Base-by-base conservation (phyloP, 2,329 filamentous ascomycete genomes). In the Rhinocladiella similis region DNA sequence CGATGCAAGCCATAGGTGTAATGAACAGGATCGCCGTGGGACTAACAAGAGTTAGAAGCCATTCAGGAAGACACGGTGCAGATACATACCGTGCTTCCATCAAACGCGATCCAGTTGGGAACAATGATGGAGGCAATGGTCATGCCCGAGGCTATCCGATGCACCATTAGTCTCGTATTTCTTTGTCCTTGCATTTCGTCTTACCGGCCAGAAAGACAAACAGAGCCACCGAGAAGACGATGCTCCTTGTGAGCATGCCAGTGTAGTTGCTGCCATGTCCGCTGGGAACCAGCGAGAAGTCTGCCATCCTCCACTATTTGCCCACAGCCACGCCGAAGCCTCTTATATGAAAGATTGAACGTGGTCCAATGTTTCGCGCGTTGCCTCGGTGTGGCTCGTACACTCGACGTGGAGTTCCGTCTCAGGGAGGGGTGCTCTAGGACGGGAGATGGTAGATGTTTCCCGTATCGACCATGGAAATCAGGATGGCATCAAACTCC, bases 1-100 rank as follows among this genome's bases (percentile, higher is more conserved):
- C 82, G 83, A 74, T 96, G 89, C 45, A 99, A 83, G 57, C 93
- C 93, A 69, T 88, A 86, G 46, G 80, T 83, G 63, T 91, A 84
- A 60, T 81, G 75, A 53, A 81, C 83, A 64, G 85, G 82, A 25
- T 61, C 60, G 50, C 69, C 69, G 63, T 66, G 64, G 57, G 66
- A 66, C 70, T 73, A 52, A 16, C 53, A 22, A 16, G 47, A 20
- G 29, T 56, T 49, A 47, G 53, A 20, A 38, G 50, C 7, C 5
- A 41, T 10, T 29, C 42, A n/a, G 1, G 3, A 43, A 13, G 5
- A 19, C 7, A 22, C 7, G 25, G 33, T 19, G 7, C 19, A 2
- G 33, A 3, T 16, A 56, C 66, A 46, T 65, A 78, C 77, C 60
- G 73, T 73, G 54, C 72, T 70, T 50, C 71, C 77, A 51, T 75